Percentiles rank a stretch among this genome's conserved stretches.
These are phyloP conservation scores for Coemansia sp. DNA, from an alignment of 192 early-diverging fungal genomes.

Conservation along the genomic window DNA sequence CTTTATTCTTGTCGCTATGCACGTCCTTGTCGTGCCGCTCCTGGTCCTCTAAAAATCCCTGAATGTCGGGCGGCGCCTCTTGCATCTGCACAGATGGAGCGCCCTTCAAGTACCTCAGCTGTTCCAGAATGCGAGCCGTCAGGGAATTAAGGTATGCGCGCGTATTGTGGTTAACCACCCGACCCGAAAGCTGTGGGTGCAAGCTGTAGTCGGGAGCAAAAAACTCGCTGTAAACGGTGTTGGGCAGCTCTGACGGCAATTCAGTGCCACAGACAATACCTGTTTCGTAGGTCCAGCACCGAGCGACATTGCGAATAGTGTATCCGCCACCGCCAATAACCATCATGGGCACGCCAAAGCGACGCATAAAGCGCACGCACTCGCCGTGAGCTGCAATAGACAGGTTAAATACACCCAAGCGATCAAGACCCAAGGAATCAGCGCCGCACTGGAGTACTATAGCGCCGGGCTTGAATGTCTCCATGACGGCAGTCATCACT, in stretches of 20 bases:
- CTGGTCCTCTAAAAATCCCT: constrained; percentile 53
- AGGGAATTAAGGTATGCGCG: constrained; percentile 79
- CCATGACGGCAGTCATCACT: constrained; percentile 94
- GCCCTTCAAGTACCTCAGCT: constrained; percentile 80
- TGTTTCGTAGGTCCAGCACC: constrained; percentile 97
- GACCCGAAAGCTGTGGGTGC: constrained; percentile 81
- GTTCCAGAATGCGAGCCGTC: constrained; percentile 77
- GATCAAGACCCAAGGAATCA: constrained; percentile 93
- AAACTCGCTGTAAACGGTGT: constrained; percentile 78
- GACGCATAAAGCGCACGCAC: constrained; percentile 89
- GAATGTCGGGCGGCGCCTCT: constrained; percentile 69
- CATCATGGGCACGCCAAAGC: constrained; percentile 88
- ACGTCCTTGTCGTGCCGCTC: constrained; percentile 33
- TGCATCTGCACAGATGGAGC: constrained; percentile 98
- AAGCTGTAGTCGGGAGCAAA: constrained; percentile 89
- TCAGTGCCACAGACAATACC: constrained; percentile 79
- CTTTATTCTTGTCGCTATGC: constrained; percentile 20
- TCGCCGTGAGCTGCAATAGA: constrained; percentile 90
- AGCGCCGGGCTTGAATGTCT: constrained; percentile 87
- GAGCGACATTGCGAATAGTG: constrained; percentile 94
- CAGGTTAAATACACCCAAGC: constrained; percentile 94
- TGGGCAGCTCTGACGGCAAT: constrained; percentile 75
- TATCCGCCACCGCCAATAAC: constrained; percentile 97
- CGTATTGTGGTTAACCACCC: constrained; percentile 89
- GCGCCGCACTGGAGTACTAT: constrained; percentile 97